Conservation (phyloP, 1,284 basidiomycete species). For the Trichosporon sp. region DNA sequence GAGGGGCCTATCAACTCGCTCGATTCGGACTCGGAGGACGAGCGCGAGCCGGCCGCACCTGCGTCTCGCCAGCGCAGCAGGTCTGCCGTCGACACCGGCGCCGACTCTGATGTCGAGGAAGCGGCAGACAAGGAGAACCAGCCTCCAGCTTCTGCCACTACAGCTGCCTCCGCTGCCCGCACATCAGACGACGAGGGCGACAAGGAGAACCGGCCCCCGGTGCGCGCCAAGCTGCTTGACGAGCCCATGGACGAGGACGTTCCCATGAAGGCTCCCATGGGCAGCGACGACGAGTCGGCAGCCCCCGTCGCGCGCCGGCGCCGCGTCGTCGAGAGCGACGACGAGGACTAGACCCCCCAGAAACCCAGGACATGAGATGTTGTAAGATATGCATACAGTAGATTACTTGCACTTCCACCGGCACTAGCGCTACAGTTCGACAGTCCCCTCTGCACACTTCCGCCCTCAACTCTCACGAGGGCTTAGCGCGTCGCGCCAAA, state of each 20-base stretch:
- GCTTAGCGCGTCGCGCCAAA: constrained; percentile 13
- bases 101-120: not conserved
- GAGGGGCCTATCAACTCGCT: not conserved
- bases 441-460: not conserved
- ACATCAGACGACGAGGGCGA: not conserved
- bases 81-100: not conserved
- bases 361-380: not conserved
- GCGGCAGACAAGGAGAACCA: not conserved
- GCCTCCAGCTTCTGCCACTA: not conserved
- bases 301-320: not conserved
- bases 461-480: not conserved
- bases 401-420: not conserved
- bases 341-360: not conserved
- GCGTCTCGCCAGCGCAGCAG: not conserved
- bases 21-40: not conserved
- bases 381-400: constrained; percentile 18
- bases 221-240: not conserved
- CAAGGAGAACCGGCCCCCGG: constrained; percentile 1
- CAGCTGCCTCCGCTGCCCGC: not conserved
- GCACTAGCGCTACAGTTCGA: not conserved
- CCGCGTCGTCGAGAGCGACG: not conserved
- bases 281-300: not conserved
- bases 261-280: not conserved
- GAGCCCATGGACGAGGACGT: not conserved
- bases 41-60: not conserved